These are phyloP conservation scores for Candolleomyces efflorescens DNA, from an alignment of 768 basidiomycete genomes.

Conservation along the genomic window DNA sequence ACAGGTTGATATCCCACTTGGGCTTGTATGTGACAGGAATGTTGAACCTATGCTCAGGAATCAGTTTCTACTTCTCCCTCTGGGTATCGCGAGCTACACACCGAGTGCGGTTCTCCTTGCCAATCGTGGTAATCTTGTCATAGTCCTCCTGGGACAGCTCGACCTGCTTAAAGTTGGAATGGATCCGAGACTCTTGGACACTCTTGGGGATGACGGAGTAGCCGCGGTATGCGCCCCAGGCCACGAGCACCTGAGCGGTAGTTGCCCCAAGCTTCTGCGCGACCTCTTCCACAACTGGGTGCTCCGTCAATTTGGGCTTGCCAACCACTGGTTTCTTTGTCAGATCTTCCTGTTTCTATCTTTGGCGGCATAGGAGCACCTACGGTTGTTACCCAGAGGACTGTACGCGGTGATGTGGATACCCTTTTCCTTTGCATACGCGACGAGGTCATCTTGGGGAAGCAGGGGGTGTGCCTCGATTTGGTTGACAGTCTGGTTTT, in stretches of 20 bases:
- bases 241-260: slow-evolving; percentile 78
- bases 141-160: slow-evolving; percentile 64
- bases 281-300: slow-evolving; percentile 55
- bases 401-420: slow-evolving; percentile 67
- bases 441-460: slow-evolving; percentile 68
- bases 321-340: slow-evolving; percentile 39
- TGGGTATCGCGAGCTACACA: slow-evolving; percentile 11
- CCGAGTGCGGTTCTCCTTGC: slow-evolving; percentile 42
- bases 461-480: slow-evolving; percentile 80
- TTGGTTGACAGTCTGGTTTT: slow-evolving; percentile 61
- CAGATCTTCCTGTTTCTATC: no score
- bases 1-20: slow-evolving; percentile 70
- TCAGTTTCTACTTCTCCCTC: background rate
- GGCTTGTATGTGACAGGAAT: slow-evolving; percentile 51
- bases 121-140: slow-evolving; percentile 50
- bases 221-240: slow-evolving; percentile 74
- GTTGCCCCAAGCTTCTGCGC: slow-evolving; percentile 61
- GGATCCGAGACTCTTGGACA: slow-evolving; percentile 65
- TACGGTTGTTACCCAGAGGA: slow-evolving; percentile 80
- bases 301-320: slow-evolving; percentile 64
- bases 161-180: slow-evolving; percentile 76
- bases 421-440: slow-evolving; percentile 61
- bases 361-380: slow-evolving; percentile 13
- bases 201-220: slow-evolving; percentile 85
- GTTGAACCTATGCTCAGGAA: slow-evolving; percentile 47